Evolutionary conservation across 116 monocot species (phyloP), one percentile per base, ranked within the genome.

Genomic region (Dioscorea cayenensis): DNA sequence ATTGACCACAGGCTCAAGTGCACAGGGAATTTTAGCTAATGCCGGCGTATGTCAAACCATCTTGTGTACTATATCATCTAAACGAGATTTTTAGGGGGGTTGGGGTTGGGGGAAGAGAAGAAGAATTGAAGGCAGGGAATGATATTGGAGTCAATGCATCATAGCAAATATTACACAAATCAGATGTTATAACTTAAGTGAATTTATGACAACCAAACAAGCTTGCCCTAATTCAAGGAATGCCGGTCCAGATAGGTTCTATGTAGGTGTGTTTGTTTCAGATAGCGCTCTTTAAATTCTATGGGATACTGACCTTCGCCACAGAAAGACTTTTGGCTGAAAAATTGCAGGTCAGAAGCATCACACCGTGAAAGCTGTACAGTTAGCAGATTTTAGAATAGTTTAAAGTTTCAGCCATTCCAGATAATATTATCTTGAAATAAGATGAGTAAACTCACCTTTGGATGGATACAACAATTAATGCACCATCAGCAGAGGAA

Each of bases 321-420:
- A 84, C 36, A 38, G 71, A 71, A 73, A 97, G 70, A 64, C 28
- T 81, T 77, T 67, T 79, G 49, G 67, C 22, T 51, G 76, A 29
- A 32, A 76, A 75, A 48, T 90, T 70, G 60, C 84, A 93, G n/a
- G 52, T 83, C 28, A 97, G 72, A 79, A 97, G 80, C 60, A 84
- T 60, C 60, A 97, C 72, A 51, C 93, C 89, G 72, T 80, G 72
- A 25, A 90, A 93, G 64, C 97, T 97, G 90, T 65, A 49, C 68
- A 16, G 21, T 36, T 48, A 35, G 27, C 21, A 68, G 19, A 49
- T 62, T 62, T 62, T 62, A 62, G 7, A 62, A 23, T 21, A 62
- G 49, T 68, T 14, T 49, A 48, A 49, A 49, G 20, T 66, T 66
- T 18, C 38, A 35, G 18, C 0, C 5, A 36, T 36, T 66, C 17